phyloP scores from a whole-genome alignment of 345 rosid species.

The Adansonia digitata region DNA sequence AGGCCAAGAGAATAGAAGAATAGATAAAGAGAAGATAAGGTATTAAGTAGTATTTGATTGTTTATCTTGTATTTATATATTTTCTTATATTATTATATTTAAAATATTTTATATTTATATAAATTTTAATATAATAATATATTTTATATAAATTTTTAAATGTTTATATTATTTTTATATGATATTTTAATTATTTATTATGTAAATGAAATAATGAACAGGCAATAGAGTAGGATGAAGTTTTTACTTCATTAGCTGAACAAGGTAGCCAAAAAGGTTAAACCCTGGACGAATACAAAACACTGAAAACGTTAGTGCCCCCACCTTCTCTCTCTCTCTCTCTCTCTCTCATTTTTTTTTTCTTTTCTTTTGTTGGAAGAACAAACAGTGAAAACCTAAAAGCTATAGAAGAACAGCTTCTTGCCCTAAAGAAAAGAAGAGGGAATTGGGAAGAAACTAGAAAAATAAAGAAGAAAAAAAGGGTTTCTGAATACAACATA shows the following conservation, averaged over 20 bases:
- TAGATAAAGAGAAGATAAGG: too few relatives aligned
- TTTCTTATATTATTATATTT: too few relatives aligned
- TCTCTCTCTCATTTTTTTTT: neutral
- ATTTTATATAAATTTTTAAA: too few relatives aligned
- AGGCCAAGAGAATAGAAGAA: neutral
- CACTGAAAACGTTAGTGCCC: neutral
- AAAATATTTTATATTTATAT: too few relatives aligned
- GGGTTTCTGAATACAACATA: neutral
- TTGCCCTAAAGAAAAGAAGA: neutral
- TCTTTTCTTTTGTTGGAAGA: neutral
- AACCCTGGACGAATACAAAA: neutral
- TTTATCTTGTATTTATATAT: too few relatives aligned
- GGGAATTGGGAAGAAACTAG: neutral
- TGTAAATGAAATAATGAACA: too few relatives aligned
- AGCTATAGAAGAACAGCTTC: neutral
- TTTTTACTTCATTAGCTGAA: neutral
- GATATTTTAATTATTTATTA: too few relatives aligned
- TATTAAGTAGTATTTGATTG: too few relatives aligned
- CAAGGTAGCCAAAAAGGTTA: neutral
- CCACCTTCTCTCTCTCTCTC: neutral
- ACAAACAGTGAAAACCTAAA: conserved; percentile 4
- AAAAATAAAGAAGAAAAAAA: neutral
- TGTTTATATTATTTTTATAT: too few relatives aligned
- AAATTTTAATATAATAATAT: too few relatives aligned
- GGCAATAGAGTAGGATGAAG: neutral